Base-by-base conservation (phyloP, 2,329 filamentous ascomycete species). In the Diplocarpon rosae region DNA sequence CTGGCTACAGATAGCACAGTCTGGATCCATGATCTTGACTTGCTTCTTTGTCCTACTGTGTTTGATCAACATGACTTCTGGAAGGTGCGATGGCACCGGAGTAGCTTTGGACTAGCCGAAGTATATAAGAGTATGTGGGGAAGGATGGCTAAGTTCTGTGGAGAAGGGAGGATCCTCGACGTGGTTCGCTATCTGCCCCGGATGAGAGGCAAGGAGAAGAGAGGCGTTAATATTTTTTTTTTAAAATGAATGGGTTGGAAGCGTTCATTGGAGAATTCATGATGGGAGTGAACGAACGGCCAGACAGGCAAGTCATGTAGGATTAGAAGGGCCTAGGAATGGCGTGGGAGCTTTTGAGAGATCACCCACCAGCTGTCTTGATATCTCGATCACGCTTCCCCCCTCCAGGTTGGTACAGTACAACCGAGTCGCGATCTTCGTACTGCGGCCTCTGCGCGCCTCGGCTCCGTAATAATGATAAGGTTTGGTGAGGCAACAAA, bases 1-100 rank as follows among this genome's bases (percentile, higher is more conserved):
- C 51, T 71, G 69, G 57, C 69, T 69, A 62, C 79, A 83, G 59
- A 83, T 78, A 42, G 78, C 78, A 63, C 79, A 83, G 64, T 82
- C 76, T 35, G 78, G 78, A 57, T 83, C 78, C 76, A 82, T 81
- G 63, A 70, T 78, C 62, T 74, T 70, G 60, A 72, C 56, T 49
- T 66, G 61, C 63, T 46, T 55, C 28, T 51, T 51, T 20, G 49
- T 55, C 38, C 54, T 58, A 49, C 46, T 45, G 41, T 55, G 50
- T 43, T 56, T 57, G 49, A 57, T 58, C 51, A 58, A 56, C 52
- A 53, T 57, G 49, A 56, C 46, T 54, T 54, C 51, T 24, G 47
- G 51, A 33, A 53, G 43, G 42, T 51, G 27, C 31, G 27, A 52
- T 49, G 51, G 47, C 51, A 53, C 53, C 31, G 51, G 27, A 38